A percentile compares a stretch with the other conserved stretches of the same genome.
Evolutionary conservation across 345 rosid genomes (phyloP).

Genomic region (Noccaea caerulescens): DNA sequence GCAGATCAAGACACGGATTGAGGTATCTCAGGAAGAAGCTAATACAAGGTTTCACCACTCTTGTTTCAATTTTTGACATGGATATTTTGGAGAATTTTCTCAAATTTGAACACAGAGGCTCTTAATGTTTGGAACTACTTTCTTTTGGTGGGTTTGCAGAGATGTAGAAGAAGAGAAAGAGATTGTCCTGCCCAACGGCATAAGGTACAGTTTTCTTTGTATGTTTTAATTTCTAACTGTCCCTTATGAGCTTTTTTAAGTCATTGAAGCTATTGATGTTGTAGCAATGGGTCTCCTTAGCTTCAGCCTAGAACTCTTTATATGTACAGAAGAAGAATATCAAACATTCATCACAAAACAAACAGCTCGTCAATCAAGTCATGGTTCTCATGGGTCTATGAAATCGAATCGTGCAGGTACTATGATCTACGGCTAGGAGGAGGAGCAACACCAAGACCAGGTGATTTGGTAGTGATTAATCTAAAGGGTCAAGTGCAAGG

Average conservation of each 20-base stretch:
- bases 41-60: conserved; percentile 62
- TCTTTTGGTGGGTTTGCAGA: conserved; percentile 45
- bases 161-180: conserved; percentile 74
- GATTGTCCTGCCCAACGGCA: conserved; percentile 76
- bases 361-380: conserved; percentile 8
- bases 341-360: conserved; percentile 2
- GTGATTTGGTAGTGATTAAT: conserved; percentile 83
- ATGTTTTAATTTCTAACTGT: no score
- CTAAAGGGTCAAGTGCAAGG: conserved; percentile 69
- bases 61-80: not conserved
- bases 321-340: not conserved
- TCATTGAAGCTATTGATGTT: not conserved
- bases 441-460: conserved; percentile 73
- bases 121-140: not conserved
- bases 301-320: not conserved
- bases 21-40: conserved; percentile 77
- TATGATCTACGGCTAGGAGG: conserved; percentile 84
- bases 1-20: conserved; percentile 83
- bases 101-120: not conserved
- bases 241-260: not conserved
- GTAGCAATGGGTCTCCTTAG: conserved; percentile 21
- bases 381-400: not conserved
- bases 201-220: conserved; percentile 53
- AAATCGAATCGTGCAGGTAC: conserved; percentile 55
- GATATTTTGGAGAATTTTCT: not conserved